Evolutionary conservation across 805 yeast species (phyloP).

Genomic region (Saccharomycopsis babjevae): DNA sequence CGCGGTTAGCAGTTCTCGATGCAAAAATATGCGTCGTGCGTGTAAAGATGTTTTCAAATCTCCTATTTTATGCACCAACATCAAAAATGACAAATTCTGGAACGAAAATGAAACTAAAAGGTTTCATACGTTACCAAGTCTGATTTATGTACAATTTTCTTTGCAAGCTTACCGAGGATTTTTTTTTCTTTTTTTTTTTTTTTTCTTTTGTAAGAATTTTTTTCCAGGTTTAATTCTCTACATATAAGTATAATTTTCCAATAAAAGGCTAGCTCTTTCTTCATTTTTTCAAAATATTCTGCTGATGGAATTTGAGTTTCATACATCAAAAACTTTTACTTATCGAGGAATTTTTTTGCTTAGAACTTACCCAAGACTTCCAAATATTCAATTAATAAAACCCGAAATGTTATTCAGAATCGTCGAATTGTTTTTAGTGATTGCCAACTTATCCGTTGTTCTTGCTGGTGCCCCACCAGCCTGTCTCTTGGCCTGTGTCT

Average conservation of each 20-base stretch:
- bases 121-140: no score
- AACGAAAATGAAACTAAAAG: not conserved
- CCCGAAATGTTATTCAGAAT: not conserved
- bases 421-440: not conserved
- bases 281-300: not conserved
- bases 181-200: not conserved
- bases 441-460: slow-evolving; percentile 1
- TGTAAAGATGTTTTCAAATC: not conserved
- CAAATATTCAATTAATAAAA: not conserved
- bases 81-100: not conserved
- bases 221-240: not conserved
- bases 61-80: not conserved
- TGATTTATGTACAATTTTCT: no score
- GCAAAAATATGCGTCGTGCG: not conserved
- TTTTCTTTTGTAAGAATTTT: not conserved
- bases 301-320: not conserved
- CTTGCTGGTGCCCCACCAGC: slow-evolving; percentile 76
- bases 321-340: no score
- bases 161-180: not conserved
- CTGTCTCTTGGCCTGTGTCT: slow-evolving; percentile 81
- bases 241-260: not conserved
- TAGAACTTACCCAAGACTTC: not conserved
- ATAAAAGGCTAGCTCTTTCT: not conserved
- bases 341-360: not conserved
- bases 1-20: not conserved